Conservation (phyloP, 1,284 basidiomycete genomes). For the Papiliotrema flavescens region DNA sequence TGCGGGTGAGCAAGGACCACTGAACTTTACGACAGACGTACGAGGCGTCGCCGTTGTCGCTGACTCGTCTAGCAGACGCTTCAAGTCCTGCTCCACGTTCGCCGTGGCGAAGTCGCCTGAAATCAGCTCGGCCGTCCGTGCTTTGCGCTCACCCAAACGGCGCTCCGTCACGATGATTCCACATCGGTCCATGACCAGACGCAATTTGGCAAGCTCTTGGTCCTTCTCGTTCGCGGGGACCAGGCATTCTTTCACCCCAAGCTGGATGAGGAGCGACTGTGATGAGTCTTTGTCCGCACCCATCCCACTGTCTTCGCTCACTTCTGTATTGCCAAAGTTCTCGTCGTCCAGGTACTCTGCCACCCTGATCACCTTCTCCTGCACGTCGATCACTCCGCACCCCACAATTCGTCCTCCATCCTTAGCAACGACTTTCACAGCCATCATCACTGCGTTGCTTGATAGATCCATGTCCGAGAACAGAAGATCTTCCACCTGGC, state of each 20-base stretch:
- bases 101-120: constrained; percentile 76
- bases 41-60: constrained; percentile 52
- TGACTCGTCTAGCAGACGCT: constrained; percentile 63
- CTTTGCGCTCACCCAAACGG: constrained; percentile 64
- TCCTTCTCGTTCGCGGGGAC: constrained; percentile 62
- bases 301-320: constrained; percentile 40
- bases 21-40: constrained; percentile 50
- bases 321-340: constrained; percentile 92
- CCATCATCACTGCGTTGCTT: constrained; percentile 84
- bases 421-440: constrained; percentile 71
- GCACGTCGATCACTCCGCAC: constrained; percentile 56
- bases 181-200: constrained; percentile 81
- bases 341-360: constrained; percentile 94
- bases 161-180: constrained; percentile 85
- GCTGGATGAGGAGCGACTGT: constrained; percentile 89
- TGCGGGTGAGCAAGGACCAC: constrained; percentile 29
- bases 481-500: constrained; percentile 88
- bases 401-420: constrained; percentile 54
- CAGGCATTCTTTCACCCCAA: constrained; percentile 90
- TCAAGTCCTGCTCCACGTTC: constrained; percentile 80
- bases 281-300: neutral
- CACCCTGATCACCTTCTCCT: constrained; percentile 57
- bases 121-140: neutral
- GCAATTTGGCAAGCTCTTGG: constrained; percentile 79
- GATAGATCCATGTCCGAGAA: constrained; percentile 80